Evolutionary conservation across 345 rosid genomes (phyloP).

Genomic region (Brassica incana): DNA sequence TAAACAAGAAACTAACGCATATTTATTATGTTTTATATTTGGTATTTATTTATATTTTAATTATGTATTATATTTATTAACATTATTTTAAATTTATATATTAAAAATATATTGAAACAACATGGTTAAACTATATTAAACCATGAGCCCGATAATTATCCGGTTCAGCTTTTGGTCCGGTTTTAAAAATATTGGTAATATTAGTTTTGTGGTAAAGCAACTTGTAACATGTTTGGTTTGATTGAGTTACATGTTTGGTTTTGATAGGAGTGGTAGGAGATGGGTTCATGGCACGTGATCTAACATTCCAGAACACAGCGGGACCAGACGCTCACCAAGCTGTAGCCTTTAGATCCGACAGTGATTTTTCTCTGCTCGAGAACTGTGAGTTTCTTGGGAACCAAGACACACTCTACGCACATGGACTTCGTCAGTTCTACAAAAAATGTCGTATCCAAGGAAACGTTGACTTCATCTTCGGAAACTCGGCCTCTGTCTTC

Average conservation of each 20-base stretch:
- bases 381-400: constrained; percentile 88
- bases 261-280: constrained; percentile 78
- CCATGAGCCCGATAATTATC: too few relatives aligned
- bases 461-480: constrained; percentile 92
- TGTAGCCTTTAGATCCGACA: constrained; percentile 86
- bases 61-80: too few relatives aligned
- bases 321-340: constrained; percentile 88
- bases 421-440: constrained; percentile 86
- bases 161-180: too few relatives aligned
- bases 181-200: too few relatives aligned
- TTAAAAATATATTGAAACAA: too few relatives aligned
- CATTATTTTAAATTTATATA: too few relatives aligned
- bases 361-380: constrained; percentile 71
- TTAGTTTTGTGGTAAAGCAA: neutral
- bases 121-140: too few relatives aligned
- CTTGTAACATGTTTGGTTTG: neutral
- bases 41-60: too few relatives aligned
- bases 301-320: constrained; percentile 82
- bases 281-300: constrained; percentile 91
- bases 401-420: constrained; percentile 89
- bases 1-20: too few relatives aligned
- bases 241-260: constrained; percentile 2
- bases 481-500: constrained; percentile 78
- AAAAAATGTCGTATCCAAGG: constrained; percentile 79
- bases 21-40: neutral